Conservation (phyloP, 139 green algal species). For the Deuterostichococcus epilithicus region DNA sequence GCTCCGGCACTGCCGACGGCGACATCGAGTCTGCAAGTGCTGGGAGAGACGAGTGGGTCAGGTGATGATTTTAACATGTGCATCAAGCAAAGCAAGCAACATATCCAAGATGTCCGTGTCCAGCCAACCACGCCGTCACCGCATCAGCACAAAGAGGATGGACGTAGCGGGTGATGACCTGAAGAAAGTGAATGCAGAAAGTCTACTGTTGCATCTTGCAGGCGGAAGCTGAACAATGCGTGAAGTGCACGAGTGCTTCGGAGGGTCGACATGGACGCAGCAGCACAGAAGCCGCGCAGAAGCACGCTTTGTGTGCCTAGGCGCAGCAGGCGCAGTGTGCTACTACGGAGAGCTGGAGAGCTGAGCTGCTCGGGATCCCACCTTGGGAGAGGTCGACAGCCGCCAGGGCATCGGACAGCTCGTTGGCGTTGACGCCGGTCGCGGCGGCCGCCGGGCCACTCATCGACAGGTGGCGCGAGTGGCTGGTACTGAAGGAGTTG, state of each 20-base stretch:
- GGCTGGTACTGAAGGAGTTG: background rate
- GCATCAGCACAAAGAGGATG: background rate
- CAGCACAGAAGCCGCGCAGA: too few species aligned
- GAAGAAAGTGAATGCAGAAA: too few species aligned
- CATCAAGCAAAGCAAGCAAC: background rate
- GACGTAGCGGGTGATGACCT: background rate
- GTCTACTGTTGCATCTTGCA: too few species aligned
- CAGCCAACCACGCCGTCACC: background rate
- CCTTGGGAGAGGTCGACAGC: background rate
- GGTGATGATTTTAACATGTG: background rate
- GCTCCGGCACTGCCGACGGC: background rate
- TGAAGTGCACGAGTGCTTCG: too few species aligned
- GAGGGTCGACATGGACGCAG: too few species aligned
- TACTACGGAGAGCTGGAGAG: too few species aligned
- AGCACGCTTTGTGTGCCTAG: too few species aligned
- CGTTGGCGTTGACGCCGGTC: background rate
- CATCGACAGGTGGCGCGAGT: background rate
- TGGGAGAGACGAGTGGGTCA: background rate
- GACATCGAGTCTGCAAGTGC: background rate
- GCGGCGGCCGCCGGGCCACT: background rate
- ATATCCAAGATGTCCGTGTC: background rate
- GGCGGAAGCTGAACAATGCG: too few species aligned
- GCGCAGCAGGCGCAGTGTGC: too few species aligned
- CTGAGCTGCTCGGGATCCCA: background rate
- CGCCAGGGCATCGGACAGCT: background rate